Base-by-base conservation (phyloP, 2,329 filamentous ascomycete species). In the Fusarium falciforme region DNA sequence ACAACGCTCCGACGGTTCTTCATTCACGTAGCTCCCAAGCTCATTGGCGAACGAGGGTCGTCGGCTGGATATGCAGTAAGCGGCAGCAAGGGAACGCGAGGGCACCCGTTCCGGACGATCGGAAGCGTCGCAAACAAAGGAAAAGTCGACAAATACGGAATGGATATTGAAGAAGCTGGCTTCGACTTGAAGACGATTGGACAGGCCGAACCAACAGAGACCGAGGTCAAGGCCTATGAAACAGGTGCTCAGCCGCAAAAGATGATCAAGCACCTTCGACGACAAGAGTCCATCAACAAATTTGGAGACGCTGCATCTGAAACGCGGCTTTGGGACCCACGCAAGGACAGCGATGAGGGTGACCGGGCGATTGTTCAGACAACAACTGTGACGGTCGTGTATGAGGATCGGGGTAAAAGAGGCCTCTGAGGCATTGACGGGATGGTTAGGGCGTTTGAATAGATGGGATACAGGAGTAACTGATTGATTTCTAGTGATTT, bases 1-100 rank as follows among this genome's bases (percentile, higher is more conserved):
- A 81, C 82, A n/a, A 83, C 82, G 11, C 70, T 84, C 17, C 79
- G 80, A 10, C 79, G 78, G 3, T 84, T 83, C 64, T 77, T 83
- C 25, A 71, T 76, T 6, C 81, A 83, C 58, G 72, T 79, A 9
- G 77, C 77, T 17, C 79, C 79, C 12, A 65, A 64, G 9, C 52
- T 78, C 27, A 75, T 79, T 33, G 72, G 77, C 20, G 75, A 76
- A 31, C 64, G 70, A n/a, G 74, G 61, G 11, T 66, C 70, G 3
- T 74, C 68, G 4, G 57, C 57, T 5, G 36, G 54, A 27, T 71
- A 75, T 33, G 58, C 38, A 12, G 31, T 25, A 11, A 68, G 42
- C 22, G 44, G 60, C 7, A 65, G 42, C 22, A 63, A 61, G 35
- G 67, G 74, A 17, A 66, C 69, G 10, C 52, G 70, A 17, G 59